These are phyloP conservation scores for Wakefieldia striispora DNA, from an alignment of 768 basidiomycete species.

Conservation along the genomic window DNA sequence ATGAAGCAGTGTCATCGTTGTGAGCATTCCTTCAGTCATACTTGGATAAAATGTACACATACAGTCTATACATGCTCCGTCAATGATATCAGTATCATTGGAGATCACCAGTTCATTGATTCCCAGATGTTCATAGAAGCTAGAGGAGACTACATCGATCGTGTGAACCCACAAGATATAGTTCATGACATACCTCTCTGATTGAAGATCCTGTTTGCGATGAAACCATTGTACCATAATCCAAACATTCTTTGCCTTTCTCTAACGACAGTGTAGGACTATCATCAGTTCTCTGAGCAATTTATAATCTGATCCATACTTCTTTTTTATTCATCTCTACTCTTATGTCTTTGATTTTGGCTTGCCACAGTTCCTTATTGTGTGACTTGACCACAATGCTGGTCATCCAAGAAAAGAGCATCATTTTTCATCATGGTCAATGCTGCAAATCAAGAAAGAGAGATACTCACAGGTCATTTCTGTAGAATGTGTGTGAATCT, in stretches of 20 bases:
- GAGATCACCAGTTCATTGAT: not conserved
- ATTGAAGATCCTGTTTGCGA: not conserved
- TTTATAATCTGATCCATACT: too few species aligned
- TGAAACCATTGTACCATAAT: conserved; percentile 1
- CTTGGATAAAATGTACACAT: too few species aligned
- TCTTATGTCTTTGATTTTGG: not conserved
- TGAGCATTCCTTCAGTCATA: too few species aligned
- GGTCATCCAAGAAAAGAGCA: too few species aligned
- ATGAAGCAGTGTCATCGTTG: too few species aligned
- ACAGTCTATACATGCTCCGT: not conserved
- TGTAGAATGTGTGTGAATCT: not conserved
- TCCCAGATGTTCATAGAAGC: not conserved
- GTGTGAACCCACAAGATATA: too few species aligned
- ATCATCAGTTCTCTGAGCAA: too few species aligned
- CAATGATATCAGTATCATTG: not conserved
- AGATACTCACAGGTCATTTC: not conserved
- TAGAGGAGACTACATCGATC: too few species aligned
- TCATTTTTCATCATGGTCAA: too few species aligned
- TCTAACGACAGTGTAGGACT: too few species aligned
- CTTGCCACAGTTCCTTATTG: not conserved
- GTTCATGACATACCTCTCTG: not conserved
- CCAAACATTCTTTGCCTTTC: not conserved
- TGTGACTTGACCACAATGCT: not conserved
- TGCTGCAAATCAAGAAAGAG: too few species aligned
- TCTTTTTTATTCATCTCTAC: not conserved